Evolutionary conservation across 1,284 basidiomycete species (phyloP).

Genomic region (Tilletiopsis washingtonensis): DNA sequence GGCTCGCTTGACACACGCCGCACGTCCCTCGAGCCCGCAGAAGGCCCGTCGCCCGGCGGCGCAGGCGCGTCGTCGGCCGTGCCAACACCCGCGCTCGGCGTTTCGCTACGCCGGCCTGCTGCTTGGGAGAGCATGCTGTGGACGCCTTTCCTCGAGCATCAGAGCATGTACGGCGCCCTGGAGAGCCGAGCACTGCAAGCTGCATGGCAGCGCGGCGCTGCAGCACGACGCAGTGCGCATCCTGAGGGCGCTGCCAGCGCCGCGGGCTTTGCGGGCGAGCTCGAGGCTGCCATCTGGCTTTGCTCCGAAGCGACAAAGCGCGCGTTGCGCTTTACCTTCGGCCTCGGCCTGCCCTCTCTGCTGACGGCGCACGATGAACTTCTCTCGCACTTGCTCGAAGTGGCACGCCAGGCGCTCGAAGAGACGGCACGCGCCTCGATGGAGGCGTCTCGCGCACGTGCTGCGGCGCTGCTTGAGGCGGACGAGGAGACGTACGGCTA

Average conservation of each 20-base stretch:
- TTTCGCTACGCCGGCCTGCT: neutral
- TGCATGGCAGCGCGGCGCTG: neutral
- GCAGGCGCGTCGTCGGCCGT: too few relatives aligned
- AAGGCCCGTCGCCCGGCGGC: too few relatives aligned
- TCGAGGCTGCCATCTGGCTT: neutral
- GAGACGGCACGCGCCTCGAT: neutral
- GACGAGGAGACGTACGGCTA: neutral
- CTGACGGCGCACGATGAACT: neutral
- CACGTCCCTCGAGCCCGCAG: too few relatives aligned
- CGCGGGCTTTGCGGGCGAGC: neutral
- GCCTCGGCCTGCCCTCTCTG: neutral
- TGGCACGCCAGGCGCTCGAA: neutral
- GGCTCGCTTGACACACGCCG: too few relatives aligned
- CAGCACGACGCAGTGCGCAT: neutral
- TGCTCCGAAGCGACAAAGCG: neutral
- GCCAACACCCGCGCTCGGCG: too few relatives aligned
- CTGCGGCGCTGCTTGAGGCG: neutral
- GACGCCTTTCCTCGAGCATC: neutral
- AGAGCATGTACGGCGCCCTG: neutral
- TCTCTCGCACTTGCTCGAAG: neutral
- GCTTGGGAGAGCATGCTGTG: conserved; percentile 1
- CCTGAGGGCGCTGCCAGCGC: neutral
- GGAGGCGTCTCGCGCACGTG: neutral
- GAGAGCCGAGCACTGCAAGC: neutral
- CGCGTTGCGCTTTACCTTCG: neutral